Base-by-base conservation (phyloP, 306 rosid genomes). In the Malus sieversii region DNA sequence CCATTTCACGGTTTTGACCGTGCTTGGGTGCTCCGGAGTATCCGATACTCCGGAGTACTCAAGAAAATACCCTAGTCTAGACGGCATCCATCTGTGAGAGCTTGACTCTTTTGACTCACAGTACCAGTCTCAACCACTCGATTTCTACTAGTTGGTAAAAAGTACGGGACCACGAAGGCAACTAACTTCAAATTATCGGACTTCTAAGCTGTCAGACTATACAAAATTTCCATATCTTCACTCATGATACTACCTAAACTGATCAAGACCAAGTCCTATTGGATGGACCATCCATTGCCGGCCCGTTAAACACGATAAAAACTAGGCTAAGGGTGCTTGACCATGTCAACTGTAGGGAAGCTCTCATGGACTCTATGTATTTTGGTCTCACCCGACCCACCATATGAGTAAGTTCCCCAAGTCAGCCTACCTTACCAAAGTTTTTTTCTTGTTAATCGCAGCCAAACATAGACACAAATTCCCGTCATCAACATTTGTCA, bases 1-100 rank as follows among this genome's bases (percentile, higher is more conserved):
- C 75, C 74, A 61, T 33, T 82, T 71, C 35, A 69, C 76, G 70
- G 73, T 81, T 83, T 86, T 87, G 89, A 90, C 89, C 6, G 18
- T 2, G 53, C 53, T 14, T 46, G 53, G 7, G 53, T 46, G 53
- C 25, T 25, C 1, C 25, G 25, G 25, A 25, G 1, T 48, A 48
- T 19, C 8, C 0, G 19, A 1, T 14, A 46, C 19, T 4, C 19
- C 16, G 1, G 7, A 14, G 2, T 14, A 46, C 53, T 13, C 53
- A 46, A 46, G 18, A 46, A 46, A 46, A 7, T 46, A 2, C 53
- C 77, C 6, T 12, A 14, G 27, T 52, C 38, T 82, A 65, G 71
- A 68, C 73, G 77, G 33, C 64, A 42, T 61, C 80, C 77, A 79
- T 75, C 84, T 55, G 75, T 69, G 82, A 33, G 78, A 61, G 79